A percentile compares a stretch with the other conserved stretches of the same genome.
Evolutionary conservation across 805 yeast genomes (phyloP).

Genomic region (Ogataea parapolymorpha): DNA sequence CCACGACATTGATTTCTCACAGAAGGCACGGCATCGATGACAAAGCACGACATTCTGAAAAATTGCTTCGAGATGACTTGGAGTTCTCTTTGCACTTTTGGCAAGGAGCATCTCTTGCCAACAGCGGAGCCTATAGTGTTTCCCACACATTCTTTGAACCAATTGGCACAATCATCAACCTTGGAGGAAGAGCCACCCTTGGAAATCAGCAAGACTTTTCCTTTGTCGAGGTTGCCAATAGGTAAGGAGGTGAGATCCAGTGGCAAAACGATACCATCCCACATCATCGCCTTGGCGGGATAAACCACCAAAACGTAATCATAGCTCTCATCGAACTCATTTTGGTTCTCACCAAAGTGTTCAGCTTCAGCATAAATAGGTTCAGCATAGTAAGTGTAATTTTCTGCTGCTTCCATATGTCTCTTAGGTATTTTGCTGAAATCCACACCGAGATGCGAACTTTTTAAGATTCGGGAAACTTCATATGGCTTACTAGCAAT

Average conservation of each 20-base stretch:
- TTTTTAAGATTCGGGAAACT: slow-evolving; percentile 42
- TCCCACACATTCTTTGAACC: slow-evolving; percentile 55
- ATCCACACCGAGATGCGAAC: slow-evolving; percentile 52
- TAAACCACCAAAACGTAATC: slow-evolving; percentile 72
- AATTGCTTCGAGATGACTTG: slow-evolving; percentile 61
- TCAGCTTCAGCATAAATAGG: slow-evolving; percentile 7
- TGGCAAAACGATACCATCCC: slow-evolving; percentile 80
- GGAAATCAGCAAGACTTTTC: slow-evolving; percentile 63
- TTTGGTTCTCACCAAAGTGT: slow-evolving; percentile 6
- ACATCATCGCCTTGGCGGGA: slow-evolving; percentile 79
- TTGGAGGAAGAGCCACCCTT: slow-evolving; percentile 62
- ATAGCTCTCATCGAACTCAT: slow-evolving; percentile 14
- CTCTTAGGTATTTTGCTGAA: slow-evolving; percentile 33
- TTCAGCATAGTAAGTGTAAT: slow-evolving; percentile 26
- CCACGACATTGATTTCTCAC: slow-evolving; percentile 53
- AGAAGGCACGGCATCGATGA: slow-evolving; percentile 56
- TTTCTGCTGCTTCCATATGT: slow-evolving; percentile 31
- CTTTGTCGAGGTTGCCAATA: slow-evolving; percentile 57
- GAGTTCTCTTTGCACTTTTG: slow-evolving; percentile 70
- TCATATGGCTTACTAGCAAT: slow-evolving; percentile 41
- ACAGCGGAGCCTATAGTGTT: slow-evolving; percentile 50
- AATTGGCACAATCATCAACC: slow-evolving; percentile 52
- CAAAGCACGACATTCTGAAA: slow-evolving; percentile 62
- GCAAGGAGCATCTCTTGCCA: slow-evolving; percentile 67
- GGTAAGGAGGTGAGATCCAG: slow-evolving; percentile 47